phyloP scores from a whole-genome alignment of 225 moss, liverwort and hornwort species.

The Thuidium tamariscinum region DNA sequence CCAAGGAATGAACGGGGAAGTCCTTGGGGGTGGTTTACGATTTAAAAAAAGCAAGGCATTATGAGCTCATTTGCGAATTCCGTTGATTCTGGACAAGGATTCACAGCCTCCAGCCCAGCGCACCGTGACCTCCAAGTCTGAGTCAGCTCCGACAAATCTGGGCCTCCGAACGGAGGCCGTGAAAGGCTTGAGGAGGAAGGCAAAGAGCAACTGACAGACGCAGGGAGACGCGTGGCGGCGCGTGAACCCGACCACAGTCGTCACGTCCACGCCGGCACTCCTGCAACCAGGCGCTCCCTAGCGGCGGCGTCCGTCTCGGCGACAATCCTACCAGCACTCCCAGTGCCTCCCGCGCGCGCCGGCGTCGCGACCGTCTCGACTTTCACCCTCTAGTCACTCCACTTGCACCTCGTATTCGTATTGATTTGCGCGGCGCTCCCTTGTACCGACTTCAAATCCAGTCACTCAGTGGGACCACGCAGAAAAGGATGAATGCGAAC shows the following conservation, averaged over 20 bases:
- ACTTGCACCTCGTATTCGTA: neutral
- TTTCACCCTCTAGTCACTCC: neutral
- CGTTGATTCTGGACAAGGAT: neutral
- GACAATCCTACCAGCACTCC: neutral
- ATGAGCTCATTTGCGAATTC: neutral
- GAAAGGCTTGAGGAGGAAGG: neutral
- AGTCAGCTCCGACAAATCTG: neutral
- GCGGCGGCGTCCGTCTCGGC: neutral
- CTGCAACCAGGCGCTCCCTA: neutral
- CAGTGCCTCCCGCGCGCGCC: neutral
- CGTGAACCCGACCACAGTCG: neutral
- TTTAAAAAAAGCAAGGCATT: neutral
- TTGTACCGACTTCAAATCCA: neutral
- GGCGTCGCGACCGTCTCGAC: neutral
- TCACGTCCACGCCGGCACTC: neutral
- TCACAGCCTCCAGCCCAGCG: neutral
- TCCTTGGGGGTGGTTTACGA: too few species aligned
- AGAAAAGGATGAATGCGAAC: neutral
- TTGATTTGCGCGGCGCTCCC: neutral
- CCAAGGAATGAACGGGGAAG: too few species aligned
- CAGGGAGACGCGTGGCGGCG: neutral
- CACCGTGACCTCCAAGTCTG: neutral
- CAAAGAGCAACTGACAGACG: neutral
- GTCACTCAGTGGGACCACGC: neutral
- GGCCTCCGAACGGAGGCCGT: too few species aligned